Conservation (phyloP, 768 basidiomycete species). For the Kwoniella dejecticola region DNA sequence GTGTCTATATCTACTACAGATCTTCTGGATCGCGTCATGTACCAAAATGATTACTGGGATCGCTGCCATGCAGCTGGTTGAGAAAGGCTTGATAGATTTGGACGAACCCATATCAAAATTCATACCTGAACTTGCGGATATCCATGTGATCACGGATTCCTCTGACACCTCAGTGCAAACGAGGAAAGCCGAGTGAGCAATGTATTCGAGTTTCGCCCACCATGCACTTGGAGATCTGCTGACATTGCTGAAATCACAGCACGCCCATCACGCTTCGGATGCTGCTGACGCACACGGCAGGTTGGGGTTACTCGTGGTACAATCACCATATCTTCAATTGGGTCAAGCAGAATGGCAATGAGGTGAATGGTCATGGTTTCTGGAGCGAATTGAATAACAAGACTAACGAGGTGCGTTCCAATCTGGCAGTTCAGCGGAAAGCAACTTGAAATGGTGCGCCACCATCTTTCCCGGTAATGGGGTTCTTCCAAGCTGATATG, state of each 20-base stretch:
- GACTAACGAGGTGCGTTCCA: slow-evolving; percentile 15
- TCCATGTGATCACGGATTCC: slow-evolving; percentile 9
- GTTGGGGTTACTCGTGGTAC: slow-evolving; percentile 30
- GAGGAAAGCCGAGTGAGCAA: slow-evolving; percentile 8
- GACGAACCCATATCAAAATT: slow-evolving; percentile 12
- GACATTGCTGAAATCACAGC: not conserved
- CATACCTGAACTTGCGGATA: slow-evolving; percentile 19
- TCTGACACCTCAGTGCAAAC: slow-evolving; percentile 1
- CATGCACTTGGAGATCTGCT: not conserved
- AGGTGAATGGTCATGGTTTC: slow-evolving; percentile 15
- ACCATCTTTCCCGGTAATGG: not conserved
- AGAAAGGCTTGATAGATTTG: slow-evolving; percentile 10
- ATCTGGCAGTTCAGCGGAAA: slow-evolving; percentile 15
- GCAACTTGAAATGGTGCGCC: slow-evolving; percentile 17
- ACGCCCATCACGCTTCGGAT: slow-evolving; percentile 24
- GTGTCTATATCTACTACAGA: too few relatives aligned
- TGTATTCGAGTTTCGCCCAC: too few relatives aligned
- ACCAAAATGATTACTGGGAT: slow-evolving; percentile 23
- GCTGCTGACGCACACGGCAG: slow-evolving; percentile 23
- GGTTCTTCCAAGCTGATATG: not conserved
- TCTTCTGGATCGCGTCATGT: slow-evolving; percentile 26
- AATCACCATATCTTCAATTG: slow-evolving; percentile 20
- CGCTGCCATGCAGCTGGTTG: slow-evolving; percentile 19
- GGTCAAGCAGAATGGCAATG: slow-evolving; percentile 22
- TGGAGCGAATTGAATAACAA: slow-evolving; percentile 10